phyloP scores from a whole-genome alignment of 2,329 filamentous ascomycete genomes.

The Colletotrichum sp. region DNA sequence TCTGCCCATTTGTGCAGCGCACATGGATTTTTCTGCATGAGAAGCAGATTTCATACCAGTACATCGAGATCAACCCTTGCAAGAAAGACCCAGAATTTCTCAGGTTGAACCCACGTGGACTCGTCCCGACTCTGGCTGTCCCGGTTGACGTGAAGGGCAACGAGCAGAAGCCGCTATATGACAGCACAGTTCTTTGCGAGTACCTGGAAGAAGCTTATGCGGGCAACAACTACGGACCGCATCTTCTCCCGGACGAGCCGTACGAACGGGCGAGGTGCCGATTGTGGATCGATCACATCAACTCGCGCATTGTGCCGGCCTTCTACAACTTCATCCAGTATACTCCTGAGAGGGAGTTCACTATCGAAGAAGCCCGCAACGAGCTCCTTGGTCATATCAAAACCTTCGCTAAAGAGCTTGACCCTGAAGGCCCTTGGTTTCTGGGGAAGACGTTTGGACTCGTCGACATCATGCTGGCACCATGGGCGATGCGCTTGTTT shows the following conservation, averaged over 20 bases:
- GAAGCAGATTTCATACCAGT: slow-evolving; percentile 75
- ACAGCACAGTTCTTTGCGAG: slow-evolving; percentile 75
- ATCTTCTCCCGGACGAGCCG: slow-evolving; percentile 62
- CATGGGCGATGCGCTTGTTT: slow-evolving; percentile 75
- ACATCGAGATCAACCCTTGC: slow-evolving; percentile 80
- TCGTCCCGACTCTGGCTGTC: slow-evolving; percentile 72
- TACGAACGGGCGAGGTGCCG: slow-evolving; percentile 69
- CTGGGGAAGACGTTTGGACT: slow-evolving; percentile 66
- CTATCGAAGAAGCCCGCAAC: slow-evolving; percentile 55
- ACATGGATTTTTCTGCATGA: slow-evolving; percentile 76
- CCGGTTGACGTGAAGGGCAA: slow-evolving; percentile 33
- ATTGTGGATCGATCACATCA: slow-evolving; percentile 78
- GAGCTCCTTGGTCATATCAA: slow-evolving; percentile 65
- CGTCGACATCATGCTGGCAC: slow-evolving; percentile 73
- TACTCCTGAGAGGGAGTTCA: slow-evolving; percentile 51
- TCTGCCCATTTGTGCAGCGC: slow-evolving; percentile 74
- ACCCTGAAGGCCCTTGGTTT: slow-evolving; percentile 65
- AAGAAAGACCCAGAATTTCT: slow-evolving; percentile 72
- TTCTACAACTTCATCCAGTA: slow-evolving; percentile 70
- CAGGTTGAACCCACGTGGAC: slow-evolving; percentile 73
- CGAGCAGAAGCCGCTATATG: slow-evolving; percentile 66
- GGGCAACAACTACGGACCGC: slow-evolving; percentile 45
- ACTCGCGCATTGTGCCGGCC: slow-evolving; percentile 67
- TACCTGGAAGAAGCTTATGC: slow-evolving; percentile 76
- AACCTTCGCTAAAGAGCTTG: slow-evolving; percentile 66